phyloP scores from a whole-genome alignment of 2,329 filamentous ascomycete genomes.

The Capronia americana region DNA sequence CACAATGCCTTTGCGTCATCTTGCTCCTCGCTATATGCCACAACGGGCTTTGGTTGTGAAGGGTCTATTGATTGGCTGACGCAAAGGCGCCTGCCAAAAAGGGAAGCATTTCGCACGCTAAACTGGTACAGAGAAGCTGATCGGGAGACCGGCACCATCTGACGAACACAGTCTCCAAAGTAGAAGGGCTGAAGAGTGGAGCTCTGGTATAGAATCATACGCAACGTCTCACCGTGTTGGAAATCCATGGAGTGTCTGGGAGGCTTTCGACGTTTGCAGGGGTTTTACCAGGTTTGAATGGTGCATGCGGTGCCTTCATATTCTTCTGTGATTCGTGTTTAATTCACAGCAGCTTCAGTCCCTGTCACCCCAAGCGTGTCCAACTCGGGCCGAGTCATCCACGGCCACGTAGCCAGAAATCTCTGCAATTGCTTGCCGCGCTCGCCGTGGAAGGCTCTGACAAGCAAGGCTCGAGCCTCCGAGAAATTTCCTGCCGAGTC shows the following conservation, averaged over 20 bases:
- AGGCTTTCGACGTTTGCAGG: not conserved
- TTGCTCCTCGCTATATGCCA: not conserved
- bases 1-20: slow-evolving; percentile 15
- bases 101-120: slow-evolving; percentile 21
- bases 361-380: slow-evolving; percentile 15
- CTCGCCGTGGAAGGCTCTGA: slow-evolving; percentile 12
- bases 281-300: not conserved
- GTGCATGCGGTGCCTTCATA: slow-evolving; percentile 1
- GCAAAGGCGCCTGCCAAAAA: slow-evolving; percentile 9
- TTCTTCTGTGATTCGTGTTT: slow-evolving; percentile 12
- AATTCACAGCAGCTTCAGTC: slow-evolving; percentile 1
- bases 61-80: slow-evolving; percentile 13
- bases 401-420: slow-evolving; percentile 20
- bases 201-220: not conserved
- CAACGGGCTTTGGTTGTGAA: not conserved
- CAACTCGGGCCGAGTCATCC: slow-evolving; percentile 5
- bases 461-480: slow-evolving; percentile 16
- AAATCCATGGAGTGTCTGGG: not conserved
- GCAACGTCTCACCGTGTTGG: not conserved
- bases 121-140: not conserved
- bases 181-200: not conserved
- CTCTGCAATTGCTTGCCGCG: slow-evolving; percentile 13
- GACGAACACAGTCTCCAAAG: too few relatives aligned
- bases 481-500: slow-evolving; percentile 10
- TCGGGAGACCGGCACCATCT: slow-evolving; percentile 6